Evolutionary conservation across 192 early-diverging fungal species (phyloP).

Genomic region (Rhizoclosmatium sp.): DNA sequence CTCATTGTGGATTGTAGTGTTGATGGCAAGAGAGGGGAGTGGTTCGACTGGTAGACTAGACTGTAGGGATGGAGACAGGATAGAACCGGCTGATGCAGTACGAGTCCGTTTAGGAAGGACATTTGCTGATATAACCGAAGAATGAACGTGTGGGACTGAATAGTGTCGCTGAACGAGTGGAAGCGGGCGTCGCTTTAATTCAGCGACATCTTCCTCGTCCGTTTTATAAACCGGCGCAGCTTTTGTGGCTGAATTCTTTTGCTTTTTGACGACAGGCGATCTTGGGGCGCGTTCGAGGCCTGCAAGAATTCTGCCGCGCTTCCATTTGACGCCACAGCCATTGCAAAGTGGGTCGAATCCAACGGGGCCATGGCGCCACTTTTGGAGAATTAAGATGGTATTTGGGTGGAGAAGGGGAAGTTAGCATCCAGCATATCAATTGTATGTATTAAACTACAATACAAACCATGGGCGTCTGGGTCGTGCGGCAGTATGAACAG

Average conservation of each 20-base stretch:
- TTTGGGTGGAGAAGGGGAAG: too few species aligned
- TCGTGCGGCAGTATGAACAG: constrained; percentile 44
- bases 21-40: too few species aligned
- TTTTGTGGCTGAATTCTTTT: neutral
- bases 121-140: neutral
- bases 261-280: neutral
- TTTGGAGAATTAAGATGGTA: neutral
- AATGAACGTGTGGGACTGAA: neutral
- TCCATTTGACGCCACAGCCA: constrained; percentile 56
- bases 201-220: neutral
- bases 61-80: too few species aligned
- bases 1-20: neutral
- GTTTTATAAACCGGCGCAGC: neutral
- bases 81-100: too few species aligned
- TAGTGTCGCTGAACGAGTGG: neutral
- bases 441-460: too few species aligned
- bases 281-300: constrained; percentile 25
- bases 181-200: neutral
- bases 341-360: constrained; percentile 50
- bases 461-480: constrained; percentile 10
- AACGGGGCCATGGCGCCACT: constrained; percentile 55
- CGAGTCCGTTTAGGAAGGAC: neutral
- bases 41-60: too few species aligned
- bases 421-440: too few species aligned
- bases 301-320: constrained; percentile 46